Base-by-base conservation (phyloP, 2,329 filamentous ascomycete genomes). In the Coleophoma cylindrospora region DNA sequence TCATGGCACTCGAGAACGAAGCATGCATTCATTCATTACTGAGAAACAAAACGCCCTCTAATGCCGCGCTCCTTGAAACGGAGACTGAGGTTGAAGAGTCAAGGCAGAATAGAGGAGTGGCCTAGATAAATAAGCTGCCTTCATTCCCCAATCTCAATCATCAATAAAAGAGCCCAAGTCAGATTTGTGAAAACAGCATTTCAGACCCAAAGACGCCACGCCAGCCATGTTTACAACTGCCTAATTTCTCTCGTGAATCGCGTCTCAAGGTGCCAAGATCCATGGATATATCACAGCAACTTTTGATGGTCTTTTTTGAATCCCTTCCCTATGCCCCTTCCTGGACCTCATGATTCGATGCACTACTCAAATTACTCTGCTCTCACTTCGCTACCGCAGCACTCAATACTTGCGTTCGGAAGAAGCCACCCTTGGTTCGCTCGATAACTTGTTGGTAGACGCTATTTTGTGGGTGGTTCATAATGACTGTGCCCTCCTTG, bases 381-480 rank as follows among this genome's bases (percentile, higher is more conserved):
- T 12, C 45, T 64, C 60, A 66, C 57, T 67, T 67, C 34, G 64
- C 63, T 56, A 67, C 65, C 43, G 65, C 65, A 45, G 64, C 63
- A 53, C 74, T 95, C 61, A 99, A 79, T 47, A 99, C 94, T 70
- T 97, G 94, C 57, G 94, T 99, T 67, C 94, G 79, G 83, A 99
- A 99, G 81, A 97, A 97, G 51, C 90, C 91, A 57, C 94, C 94
- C 83, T 97, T 97, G 52, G 94, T 99, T 74, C 91, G 84, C 81
- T 99, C 94, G 66, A 99, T 99, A 65, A 99, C 94, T 73, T 99
- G 92, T 76, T 96, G 92, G 74, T 99, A 97, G 60, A 99, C 92
- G 57, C 91, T 96, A 76, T 95, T 94, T 55, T 94, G 92, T 47
- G 92, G 94, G 75, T 99, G 94, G 78, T 99, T 97, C 92, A 99